Base-by-base conservation (phyloP, 306 rosid species). In the Canavalia ensiformis region DNA sequence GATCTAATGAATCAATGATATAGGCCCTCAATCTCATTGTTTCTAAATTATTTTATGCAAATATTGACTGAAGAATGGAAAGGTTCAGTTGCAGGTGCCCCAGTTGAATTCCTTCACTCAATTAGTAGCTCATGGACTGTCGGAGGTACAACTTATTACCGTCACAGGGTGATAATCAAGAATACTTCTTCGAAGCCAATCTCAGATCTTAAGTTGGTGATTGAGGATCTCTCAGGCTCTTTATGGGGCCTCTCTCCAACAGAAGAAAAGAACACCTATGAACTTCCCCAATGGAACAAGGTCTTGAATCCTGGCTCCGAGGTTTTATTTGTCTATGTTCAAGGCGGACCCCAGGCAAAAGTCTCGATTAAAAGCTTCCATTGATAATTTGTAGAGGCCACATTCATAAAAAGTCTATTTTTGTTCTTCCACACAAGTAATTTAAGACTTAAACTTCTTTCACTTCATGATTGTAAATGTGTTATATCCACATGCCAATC, bases 311-410 rank as follows among this genome's bases (percentile, higher is more conserved):
- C 97, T 30, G 93, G 87, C 11, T 86, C 94, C 2, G 88, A 88
- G 49, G 86, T 85, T 85, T 63, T 47, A 7, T 92, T 90, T 72
- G 89, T 94, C 37, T 91, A 94, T 80, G 88, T 94, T 41, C 98
- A 94, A 83, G 94, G 89, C 1, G 98, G 98, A 31, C 94, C 97
- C 12, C 98, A 94, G 52, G 98, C 97, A 13, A 81, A 58, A 65
- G 81, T 94, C 55, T 68, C 84, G 2, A 81, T 92, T 54, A 76
- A 62, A 44, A 88, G 91, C 90, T 88, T 90, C 86, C 91, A 83
- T 55, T 94, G 72, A 89, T 47, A 47, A 30, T 57, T 76, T 74
- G 7, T 47, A 68, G 49, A 70, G 25, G 1, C 47, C 30, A 51
- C 54, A 42, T 2, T 9, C 0, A 4, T 3, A 6, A n/a, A 47